Percentiles rank a stretch among this genome's conserved stretches.
Conservation (phyloP, 352 stramenopile species). For the Phytophthora citrophthora region DNA sequence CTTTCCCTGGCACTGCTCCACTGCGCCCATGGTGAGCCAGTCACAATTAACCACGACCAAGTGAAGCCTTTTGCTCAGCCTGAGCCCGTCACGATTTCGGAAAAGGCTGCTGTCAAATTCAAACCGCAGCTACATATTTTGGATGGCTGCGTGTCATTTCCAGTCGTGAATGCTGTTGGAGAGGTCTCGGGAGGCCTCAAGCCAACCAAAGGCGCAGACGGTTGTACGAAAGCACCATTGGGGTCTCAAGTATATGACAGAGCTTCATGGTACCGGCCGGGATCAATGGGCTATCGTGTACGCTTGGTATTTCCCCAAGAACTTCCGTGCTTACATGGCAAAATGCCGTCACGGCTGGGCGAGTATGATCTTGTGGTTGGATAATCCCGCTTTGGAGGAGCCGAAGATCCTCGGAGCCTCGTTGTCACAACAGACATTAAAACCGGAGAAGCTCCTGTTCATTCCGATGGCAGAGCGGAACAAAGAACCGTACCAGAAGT, state of each 20-base stretch:
- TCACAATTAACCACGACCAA: slow-evolving; percentile 10
- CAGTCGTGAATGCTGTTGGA: slow-evolving; percentile 7
- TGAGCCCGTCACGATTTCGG: slow-evolving; percentile 3
- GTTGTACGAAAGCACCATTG: neutral
- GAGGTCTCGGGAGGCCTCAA: neutral
- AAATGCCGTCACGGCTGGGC: neutral
- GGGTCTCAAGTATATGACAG: slow-evolving; percentile 22
- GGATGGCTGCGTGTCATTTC: neutral
- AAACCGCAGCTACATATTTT: slow-evolving; percentile 1
- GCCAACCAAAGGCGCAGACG: neutral
- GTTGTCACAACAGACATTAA: neutral
- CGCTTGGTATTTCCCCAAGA: slow-evolving; percentile 17
- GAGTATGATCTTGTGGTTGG: slow-evolving; percentile 10
- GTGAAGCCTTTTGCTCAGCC: slow-evolving; percentile 5
- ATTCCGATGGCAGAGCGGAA: neutral
- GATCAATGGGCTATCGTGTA: slow-evolving; percentile 11
- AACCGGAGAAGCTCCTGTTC: neutral
- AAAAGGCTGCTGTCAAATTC: slow-evolving; percentile 15
- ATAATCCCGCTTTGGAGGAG: slow-evolving; percentile 1
- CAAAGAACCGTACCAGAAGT: neutral
- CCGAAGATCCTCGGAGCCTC: neutral
- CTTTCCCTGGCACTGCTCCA: neutral
- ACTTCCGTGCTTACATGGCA: neutral
- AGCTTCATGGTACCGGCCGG: slow-evolving; percentile 3
- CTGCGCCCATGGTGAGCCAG: neutral